These are phyloP conservation scores for Neurospora sp. DNA, from an alignment of 495 filamentous ascomycete genomes.

Conservation along the genomic window DNA sequence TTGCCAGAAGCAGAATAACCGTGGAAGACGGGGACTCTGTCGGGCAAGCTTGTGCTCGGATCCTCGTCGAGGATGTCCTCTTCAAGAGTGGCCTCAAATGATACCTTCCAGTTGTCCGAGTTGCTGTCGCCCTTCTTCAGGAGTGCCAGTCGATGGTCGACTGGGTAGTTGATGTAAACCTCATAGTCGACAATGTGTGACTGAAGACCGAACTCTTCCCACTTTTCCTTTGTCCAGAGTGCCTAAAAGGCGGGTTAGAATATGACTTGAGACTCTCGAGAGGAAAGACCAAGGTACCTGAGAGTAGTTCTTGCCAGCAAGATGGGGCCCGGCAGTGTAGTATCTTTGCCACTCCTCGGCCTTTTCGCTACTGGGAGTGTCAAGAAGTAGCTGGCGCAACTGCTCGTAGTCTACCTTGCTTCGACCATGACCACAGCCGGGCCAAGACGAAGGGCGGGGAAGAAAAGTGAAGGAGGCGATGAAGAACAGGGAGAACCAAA, in stretches of 20 bases:
- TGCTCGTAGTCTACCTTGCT: slow-evolving; percentile 47
- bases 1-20: slow-evolving; percentile 90
- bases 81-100: slow-evolving; percentile 69
- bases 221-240: slow-evolving; percentile 76
- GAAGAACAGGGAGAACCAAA: slow-evolving; percentile 52
- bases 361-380: slow-evolving; percentile 59
- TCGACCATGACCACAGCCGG: slow-evolving; percentile 21
- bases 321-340: slow-evolving; percentile 80
- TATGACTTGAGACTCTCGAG: background rate
- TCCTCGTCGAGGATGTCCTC: slow-evolving; percentile 87
- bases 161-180: slow-evolving; percentile 83
- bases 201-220: slow-evolving; percentile 73
- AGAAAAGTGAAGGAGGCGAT: slow-evolving; percentile 42
- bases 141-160: slow-evolving; percentile 67
- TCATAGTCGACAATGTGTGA: slow-evolving; percentile 72
- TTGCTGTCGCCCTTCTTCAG: slow-evolving; percentile 40
- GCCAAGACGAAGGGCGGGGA: slow-evolving; percentile 32
- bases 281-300: slow-evolving; percentile 17
- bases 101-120: slow-evolving; percentile 43
- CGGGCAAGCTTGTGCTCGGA: slow-evolving; percentile 55
- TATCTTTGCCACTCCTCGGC: slow-evolving; percentile 79
- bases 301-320: slow-evolving; percentile 79
- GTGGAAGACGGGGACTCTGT: slow-evolving; percentile 87
- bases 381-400: slow-evolving; percentile 58
- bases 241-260: slow-evolving; percentile 42